Conservation (phyloP, 805 yeast genomes). For the Ogataea nonfermentans region DNA sequence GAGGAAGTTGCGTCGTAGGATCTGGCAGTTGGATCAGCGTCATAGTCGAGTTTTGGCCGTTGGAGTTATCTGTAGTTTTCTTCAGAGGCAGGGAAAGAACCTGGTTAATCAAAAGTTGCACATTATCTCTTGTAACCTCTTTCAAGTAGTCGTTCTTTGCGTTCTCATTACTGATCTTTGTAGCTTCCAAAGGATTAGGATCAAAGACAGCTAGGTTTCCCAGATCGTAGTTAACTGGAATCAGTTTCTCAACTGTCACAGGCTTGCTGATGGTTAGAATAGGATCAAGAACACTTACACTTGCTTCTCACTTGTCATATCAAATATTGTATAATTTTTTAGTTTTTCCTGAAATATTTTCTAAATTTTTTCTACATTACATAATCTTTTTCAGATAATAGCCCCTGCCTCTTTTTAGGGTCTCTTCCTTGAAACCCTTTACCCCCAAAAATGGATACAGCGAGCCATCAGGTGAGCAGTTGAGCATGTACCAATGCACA, state of each 20-base stretch:
- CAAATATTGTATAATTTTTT: not conserved
- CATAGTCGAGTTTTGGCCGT: constrained; percentile 66
- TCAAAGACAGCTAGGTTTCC: constrained; percentile 92
- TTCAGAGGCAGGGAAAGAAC: constrained; percentile 84
- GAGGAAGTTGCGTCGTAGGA: constrained; percentile 76
- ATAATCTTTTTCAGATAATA: constrained; percentile 3
- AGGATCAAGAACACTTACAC: constrained; percentile 15
- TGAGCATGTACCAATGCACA: constrained; percentile 14
- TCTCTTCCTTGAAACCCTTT: constrained; percentile 12
- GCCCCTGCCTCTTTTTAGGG: constrained; percentile 6
- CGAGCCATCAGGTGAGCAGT: not conserved
- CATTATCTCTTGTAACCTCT: constrained; percentile 81
- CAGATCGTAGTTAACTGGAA: constrained; percentile 84
- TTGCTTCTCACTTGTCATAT: constrained; percentile 18
- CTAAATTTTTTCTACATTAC: not conserved
- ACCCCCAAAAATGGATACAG: constrained; percentile 17
- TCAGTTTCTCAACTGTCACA: constrained; percentile 85
- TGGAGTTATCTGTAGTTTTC: constrained; percentile 56
- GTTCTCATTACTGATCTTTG: constrained; percentile 49
- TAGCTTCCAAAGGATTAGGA: constrained; percentile 75
- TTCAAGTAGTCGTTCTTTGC: constrained; percentile 64
- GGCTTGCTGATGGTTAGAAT: constrained; percentile 45
- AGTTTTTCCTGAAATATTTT: constrained; percentile 2
- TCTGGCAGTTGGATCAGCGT: constrained; percentile 83
- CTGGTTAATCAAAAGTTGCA: constrained; percentile 88